Evolutionary conservation across 805 yeast species (phyloP), one percentile per base, ranked within the genome.

Genomic region (Myxozyma melibiosi): DNA sequence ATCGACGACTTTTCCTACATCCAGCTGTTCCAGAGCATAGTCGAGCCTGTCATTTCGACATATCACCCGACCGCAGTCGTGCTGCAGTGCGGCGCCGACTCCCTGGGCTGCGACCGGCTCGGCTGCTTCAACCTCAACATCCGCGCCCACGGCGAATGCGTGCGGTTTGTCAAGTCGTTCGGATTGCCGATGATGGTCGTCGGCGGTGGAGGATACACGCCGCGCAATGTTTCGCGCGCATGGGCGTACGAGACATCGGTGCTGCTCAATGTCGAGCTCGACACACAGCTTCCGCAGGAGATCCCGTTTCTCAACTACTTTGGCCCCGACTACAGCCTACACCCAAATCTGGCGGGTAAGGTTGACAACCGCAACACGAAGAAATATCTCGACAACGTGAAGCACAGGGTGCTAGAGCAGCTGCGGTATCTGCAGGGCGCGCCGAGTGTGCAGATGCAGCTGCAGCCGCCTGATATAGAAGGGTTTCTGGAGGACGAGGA

Each of bases 201-300:
- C 20, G 99, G 99, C 39, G 99, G 99, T 48, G 99, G 99, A 66
- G 99, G 99, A 20, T 94, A 94, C 74, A 94, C 99, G 2, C 95
- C 96, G 81, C 81, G 97, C 71, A 94, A 94, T 70, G 99, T 94
- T 47, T 90, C 97, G 4, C 78, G 99, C 65, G 81, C 96, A 11
- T 92, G 99, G 98, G 83, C 96, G 1, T 91, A 80, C 68, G 99
- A 94, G 73, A 85, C 97, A 0, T 92, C 97, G 34, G 78, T 94
- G 27, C 79, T 92, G 69, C 85, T 94, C 64, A 86, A 88, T 65
- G 89, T 86, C 13, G 79, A 85, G 46, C 75, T 92, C 66, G 88
- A 89, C 25, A 74, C 85, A n/a, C 85, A 83, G 65, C 74, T 91
- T 33, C 96, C 97, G 0, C 80, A 80, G 34, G 78, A 76, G 34